phyloP scores from a whole-genome alignment of 306 rosid species.

The Hippophae tibetana region DNA sequence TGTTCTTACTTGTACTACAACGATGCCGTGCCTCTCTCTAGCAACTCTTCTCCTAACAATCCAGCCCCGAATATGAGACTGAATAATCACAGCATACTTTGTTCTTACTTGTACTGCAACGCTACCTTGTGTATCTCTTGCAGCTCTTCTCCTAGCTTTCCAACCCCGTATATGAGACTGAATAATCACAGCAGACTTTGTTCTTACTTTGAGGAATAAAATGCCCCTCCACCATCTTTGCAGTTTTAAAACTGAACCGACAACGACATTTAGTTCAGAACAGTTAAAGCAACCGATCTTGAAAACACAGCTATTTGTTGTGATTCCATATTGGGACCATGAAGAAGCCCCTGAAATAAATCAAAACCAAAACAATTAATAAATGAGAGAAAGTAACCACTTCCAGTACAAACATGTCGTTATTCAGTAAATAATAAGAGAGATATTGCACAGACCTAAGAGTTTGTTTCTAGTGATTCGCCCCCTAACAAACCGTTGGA shows the following conservation, averaged over 20 bases:
- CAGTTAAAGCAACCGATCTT: conserved; percentile 20
- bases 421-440: background rate
- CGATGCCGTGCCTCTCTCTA: conserved; percentile 31
- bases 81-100: conserved; percentile 9
- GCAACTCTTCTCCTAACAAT: conserved; percentile 7
- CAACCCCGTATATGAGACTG: conserved; percentile 70
- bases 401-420: conserved; percentile 3
- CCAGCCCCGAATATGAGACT: background rate
- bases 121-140: conserved; percentile 30
- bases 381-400: conserved; percentile 6
- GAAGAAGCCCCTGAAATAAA: conserved; percentile 37
- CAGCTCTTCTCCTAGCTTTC: conserved; percentile 47
- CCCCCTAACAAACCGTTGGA: conserved; percentile 66
- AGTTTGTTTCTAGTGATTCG: conserved; percentile 46
- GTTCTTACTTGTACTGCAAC: conserved; percentile 59
- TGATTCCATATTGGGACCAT: conserved; percentile 13
- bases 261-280: conserved; percentile 34
- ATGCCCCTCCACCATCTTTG: conserved; percentile 79
- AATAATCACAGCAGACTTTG: conserved; percentile 44
- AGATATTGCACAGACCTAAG: conserved; percentile 36
- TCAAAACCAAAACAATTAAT: conserved; percentile 5
- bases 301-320: conserved; percentile 15
- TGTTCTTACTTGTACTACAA: conserved; percentile 59
- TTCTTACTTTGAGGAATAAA: conserved; percentile 32
- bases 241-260: conserved; percentile 52